Evolutionary conservation across 768 basidiomycete species (phyloP).

Genomic region (Naganishia randhawae): DNA sequence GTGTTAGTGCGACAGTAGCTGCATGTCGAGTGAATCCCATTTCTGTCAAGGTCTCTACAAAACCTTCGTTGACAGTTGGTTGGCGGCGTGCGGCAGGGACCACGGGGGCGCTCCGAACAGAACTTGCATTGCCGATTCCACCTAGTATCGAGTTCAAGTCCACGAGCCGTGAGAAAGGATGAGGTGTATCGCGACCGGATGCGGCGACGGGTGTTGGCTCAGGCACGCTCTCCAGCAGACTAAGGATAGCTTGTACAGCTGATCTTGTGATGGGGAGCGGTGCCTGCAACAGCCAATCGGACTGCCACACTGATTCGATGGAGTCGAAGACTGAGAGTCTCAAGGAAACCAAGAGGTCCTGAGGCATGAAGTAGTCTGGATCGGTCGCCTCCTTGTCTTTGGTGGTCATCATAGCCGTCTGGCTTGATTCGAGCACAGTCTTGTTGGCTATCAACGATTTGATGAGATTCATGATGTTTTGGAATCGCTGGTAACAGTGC

Average conservation of each 20-base stretch:
- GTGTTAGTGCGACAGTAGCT: slow-evolving; percentile 74
- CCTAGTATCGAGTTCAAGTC: slow-evolving; percentile 34
- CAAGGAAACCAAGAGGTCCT: slow-evolving; percentile 78
- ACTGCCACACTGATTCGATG: slow-evolving; percentile 69
- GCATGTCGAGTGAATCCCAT: slow-evolving; percentile 96
- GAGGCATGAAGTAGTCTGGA: slow-evolving; percentile 73
- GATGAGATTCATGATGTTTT: slow-evolving; percentile 64
- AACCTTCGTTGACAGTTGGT: slow-evolving; percentile 10
- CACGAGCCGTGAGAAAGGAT: slow-evolving; percentile 16
- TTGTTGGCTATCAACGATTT: slow-evolving; percentile 72
- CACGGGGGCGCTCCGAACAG: not conserved
- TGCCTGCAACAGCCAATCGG: slow-evolving; percentile 69
- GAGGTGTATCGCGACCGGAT: slow-evolving; percentile 32
- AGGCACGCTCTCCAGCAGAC: slow-evolving; percentile 74
- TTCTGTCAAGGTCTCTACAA: slow-evolving; percentile 75
- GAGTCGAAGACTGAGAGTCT: slow-evolving; percentile 68
- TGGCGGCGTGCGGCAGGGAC: not conserved
- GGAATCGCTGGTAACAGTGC: slow-evolving; percentile 29
- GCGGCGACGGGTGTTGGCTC: slow-evolving; percentile 63
- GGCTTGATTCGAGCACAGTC: slow-evolving; percentile 76
- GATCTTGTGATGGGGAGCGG: slow-evolving; percentile 71
- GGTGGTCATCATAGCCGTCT: slow-evolving; percentile 63
- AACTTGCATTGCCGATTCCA: not conserved
- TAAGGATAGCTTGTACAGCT: slow-evolving; percentile 71
- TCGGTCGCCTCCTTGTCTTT: slow-evolving; percentile 77